A percentile compares a stretch with the other conserved stretches of the same genome.
Conservation (phyloP, 2,329 filamentous ascomycete genomes). For the Diplocarpon mali region DNA sequence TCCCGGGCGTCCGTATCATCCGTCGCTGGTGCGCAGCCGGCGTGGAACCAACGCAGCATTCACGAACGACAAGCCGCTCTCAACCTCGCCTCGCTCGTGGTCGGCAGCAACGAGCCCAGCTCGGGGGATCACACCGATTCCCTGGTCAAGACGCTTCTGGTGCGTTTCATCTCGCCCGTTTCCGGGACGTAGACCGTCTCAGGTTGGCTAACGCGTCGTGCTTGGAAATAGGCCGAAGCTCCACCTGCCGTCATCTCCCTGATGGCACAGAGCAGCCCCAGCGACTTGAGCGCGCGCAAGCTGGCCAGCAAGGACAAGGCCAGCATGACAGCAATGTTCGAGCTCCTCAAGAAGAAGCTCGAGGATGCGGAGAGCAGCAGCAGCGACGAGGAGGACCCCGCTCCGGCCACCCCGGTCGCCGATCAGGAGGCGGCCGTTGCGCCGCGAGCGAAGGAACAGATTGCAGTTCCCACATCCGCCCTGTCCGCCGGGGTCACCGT, state of each 20-base stretch:
- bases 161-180: constrained; percentile 34
- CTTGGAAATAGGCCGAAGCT: constrained; percentile 29
- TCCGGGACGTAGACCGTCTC: constrained; percentile 19
- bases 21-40: not conserved
- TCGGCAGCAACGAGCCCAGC: constrained; percentile 28
- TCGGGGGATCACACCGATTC: constrained; percentile 26
- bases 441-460: too few species aligned
- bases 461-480: too few species aligned
- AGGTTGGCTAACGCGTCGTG: constrained; percentile 14
- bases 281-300: constrained; percentile 3
- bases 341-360: constrained; percentile 3
- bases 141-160: constrained; percentile 50
- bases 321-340: constrained; percentile 5
- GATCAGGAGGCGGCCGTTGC: too few species aligned
- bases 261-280: constrained; percentile 25
- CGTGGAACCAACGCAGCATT: constrained; percentile 26
- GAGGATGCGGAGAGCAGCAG: not conserved
- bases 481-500: too few species aligned
- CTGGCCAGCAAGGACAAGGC: constrained; percentile 9
- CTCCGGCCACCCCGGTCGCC: not conserved
- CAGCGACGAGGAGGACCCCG: not conserved
- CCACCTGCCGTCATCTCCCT: constrained; percentile 31
- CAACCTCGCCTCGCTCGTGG: constrained; percentile 47
- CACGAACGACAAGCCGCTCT: constrained; percentile 57
- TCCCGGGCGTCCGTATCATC: not conserved